Evolutionary conservation across 2,329 filamentous ascomycete genomes (phyloP).

Genomic region (Cladophialophora chaetospira): DNA sequence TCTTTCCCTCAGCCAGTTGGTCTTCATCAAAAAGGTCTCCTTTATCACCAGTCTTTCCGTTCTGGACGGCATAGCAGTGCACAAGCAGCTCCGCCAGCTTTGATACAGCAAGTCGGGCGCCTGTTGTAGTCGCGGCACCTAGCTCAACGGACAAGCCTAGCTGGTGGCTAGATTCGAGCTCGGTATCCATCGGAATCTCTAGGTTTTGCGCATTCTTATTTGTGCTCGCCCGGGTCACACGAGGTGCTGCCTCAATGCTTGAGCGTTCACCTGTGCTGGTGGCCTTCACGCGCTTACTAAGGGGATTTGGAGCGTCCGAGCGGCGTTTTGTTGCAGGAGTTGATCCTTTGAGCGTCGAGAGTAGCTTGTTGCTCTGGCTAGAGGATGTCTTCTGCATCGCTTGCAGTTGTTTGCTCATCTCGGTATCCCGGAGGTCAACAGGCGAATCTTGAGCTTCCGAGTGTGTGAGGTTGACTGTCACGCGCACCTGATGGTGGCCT

Average conservation of each 20-base stretch:
- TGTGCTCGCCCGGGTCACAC: not conserved
- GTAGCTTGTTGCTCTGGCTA: conserved; percentile 18
- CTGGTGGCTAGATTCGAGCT: not conserved
- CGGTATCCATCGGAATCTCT: not conserved
- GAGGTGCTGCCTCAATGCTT: no score
- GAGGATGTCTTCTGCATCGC: conserved; percentile 31
- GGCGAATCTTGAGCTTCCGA: not conserved
- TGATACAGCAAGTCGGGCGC: not conserved
- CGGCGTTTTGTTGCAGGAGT: conserved; percentile 14
- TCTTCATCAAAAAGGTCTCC: conserved; percentile 14
- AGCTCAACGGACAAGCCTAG: not conserved
- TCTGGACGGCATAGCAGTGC: conserved; percentile 20
- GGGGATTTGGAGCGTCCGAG: not conserved
- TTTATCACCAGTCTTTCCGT: not conserved
- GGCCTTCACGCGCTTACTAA: conserved; percentile 10
- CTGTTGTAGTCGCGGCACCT: not conserved
- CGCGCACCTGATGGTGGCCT: conserved; percentile 19
- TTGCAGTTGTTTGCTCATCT: conserved; percentile 28
- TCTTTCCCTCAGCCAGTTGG: conserved; percentile 11
- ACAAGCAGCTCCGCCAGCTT: conserved; percentile 23
- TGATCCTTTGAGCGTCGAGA: conserved; percentile 23
- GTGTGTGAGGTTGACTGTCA: conserved; percentile 9
- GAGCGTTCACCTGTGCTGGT: not conserved
- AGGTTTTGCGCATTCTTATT: not conserved
- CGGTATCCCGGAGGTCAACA: conserved; percentile 19